phyloP scores from a whole-genome alignment of 495 filamentous ascomycete species.

The Penicillium cinerascens region DNA sequence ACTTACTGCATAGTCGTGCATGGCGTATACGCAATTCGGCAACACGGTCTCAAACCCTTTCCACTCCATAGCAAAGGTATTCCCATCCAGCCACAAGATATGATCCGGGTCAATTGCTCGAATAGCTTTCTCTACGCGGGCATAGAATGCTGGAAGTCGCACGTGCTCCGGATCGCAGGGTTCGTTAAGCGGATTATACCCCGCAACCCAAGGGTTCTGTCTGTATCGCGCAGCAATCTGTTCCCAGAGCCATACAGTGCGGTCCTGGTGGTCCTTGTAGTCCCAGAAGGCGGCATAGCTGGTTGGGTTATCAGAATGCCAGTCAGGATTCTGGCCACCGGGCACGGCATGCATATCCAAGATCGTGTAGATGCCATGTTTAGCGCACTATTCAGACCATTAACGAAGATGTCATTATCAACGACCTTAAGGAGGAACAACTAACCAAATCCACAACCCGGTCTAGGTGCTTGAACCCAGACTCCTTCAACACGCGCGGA shows the following conservation, averaged over 20 bases:
- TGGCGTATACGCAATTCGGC: constrained; percentile 59
- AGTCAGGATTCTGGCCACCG: constrained; percentile 63
- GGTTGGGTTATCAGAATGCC: constrained; percentile 58
- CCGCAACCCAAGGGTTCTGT: constrained; percentile 55
- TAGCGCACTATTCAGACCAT: constrained; percentile 39
- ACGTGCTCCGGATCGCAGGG: constrained; percentile 57
- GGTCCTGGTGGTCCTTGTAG: constrained; percentile 59
- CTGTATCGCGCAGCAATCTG: constrained; percentile 55
- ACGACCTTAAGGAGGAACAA: background rate
- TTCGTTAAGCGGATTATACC: constrained; percentile 67
- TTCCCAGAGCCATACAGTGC: constrained; percentile 58
- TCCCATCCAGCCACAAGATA: constrained; percentile 63
- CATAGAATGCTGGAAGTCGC: constrained; percentile 54
- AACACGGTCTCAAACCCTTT: constrained; percentile 39
- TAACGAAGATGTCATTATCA: too few species aligned
- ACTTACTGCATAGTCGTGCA: constrained; percentile 56
- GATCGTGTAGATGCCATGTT: constrained; percentile 56
- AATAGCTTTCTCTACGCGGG: constrained; percentile 55
- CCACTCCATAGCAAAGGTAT: constrained; percentile 61
- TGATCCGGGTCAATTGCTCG: constrained; percentile 57
- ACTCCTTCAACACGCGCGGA: constrained; percentile 52
- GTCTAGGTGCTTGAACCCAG: constrained; percentile 58
- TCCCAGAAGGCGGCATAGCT: constrained; percentile 61
- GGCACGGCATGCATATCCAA: constrained; percentile 63
- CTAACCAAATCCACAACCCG: constrained; percentile 49